Conservation (phyloP, 305 asterid genomes). For the Andrographis paniculata region DNA sequence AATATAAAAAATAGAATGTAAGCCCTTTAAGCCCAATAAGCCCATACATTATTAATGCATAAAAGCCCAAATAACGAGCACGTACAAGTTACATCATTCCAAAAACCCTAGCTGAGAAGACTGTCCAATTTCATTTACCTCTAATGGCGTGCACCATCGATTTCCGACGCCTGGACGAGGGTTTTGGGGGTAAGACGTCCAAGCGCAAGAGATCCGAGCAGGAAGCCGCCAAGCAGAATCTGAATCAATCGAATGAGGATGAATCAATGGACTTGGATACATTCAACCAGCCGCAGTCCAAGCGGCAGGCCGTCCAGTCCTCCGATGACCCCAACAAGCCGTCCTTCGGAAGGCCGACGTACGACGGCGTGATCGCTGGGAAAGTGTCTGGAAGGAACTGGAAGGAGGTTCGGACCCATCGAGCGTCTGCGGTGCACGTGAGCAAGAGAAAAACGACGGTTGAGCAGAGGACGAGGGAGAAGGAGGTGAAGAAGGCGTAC, state of each 20-base stretch:
- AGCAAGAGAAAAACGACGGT: conserved; percentile 42
- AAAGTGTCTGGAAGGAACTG: conserved; percentile 81
- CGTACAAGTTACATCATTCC: neutral
- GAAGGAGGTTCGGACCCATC: conserved; percentile 76
- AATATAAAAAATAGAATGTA: no score
- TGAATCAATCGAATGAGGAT: conserved; percentile 10
- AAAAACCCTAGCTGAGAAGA: neutral
- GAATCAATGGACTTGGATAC: conserved; percentile 42
- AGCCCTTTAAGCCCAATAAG: neutral
- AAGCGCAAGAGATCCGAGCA: conserved; percentile 79
- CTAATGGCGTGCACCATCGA: conserved; percentile 84
- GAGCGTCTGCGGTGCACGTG: conserved; percentile 65
- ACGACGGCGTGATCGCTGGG: conserved; percentile 85
- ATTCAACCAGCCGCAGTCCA: conserved; percentile 28
- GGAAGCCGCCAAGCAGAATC: conserved; percentile 30
- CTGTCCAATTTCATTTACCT: neutral
- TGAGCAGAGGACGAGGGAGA: conserved; percentile 63
- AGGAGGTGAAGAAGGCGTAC: conserved; percentile 82
- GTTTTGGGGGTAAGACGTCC: conserved; percentile 88
- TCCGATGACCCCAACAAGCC: conserved; percentile 58
- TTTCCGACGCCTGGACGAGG: conserved; percentile 78
- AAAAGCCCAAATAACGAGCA: neutral
- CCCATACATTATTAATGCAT: neutral
- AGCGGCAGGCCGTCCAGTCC: conserved; percentile 61
- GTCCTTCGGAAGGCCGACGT: conserved; percentile 46